Percentiles rank a stretch among this genome's conserved stretches.
These are phyloP conservation scores for Aspergillus nidulans DNA, from an alignment of 495 filamentous ascomycete genomes.

Conservation along the genomic window DNA sequence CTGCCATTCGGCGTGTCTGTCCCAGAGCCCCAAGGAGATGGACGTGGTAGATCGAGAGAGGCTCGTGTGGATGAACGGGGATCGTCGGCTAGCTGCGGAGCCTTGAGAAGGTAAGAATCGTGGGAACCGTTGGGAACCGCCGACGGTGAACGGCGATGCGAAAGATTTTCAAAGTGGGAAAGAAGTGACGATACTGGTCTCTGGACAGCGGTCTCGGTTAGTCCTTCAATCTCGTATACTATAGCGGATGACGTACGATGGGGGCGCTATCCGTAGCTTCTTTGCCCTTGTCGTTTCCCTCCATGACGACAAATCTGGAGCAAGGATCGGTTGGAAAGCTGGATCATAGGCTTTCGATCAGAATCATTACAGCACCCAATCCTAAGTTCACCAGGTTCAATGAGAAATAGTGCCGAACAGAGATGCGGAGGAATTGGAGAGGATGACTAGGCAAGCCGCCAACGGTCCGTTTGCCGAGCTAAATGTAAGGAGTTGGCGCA, in stretches of 20 bases:
- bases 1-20: conserved; percentile 28
- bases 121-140: conserved; percentile 26
- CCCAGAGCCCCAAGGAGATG: conserved; percentile 36
- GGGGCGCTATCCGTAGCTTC: conserved; percentile 43
- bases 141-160: conserved; percentile 44
- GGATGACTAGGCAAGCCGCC: not conserved
- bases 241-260: conserved; percentile 38
- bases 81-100: conserved; percentile 40
- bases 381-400: not conserved
- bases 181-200: conserved; percentile 86
- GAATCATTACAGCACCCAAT: not conserved
- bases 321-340: conserved; percentile 17
- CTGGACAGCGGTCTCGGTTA: conserved; percentile 23
- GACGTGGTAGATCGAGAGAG: conserved; percentile 50
- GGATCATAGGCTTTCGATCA: conserved; percentile 31
- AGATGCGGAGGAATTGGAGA: not conserved
- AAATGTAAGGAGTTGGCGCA: not conserved
- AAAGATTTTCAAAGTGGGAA: conserved; percentile 88
- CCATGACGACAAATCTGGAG: conserved; percentile 35
- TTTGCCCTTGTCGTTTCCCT: conserved; percentile 30
- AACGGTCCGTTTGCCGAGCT: not conserved
- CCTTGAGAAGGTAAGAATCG: conserved; percentile 32
- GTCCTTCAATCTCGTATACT: not conserved
- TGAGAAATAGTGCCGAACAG: not conserved
- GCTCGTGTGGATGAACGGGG: conserved; percentile 43